Conservation (phyloP, 148 eudicot genomes). For the Chenopodium formosanum region DNA sequence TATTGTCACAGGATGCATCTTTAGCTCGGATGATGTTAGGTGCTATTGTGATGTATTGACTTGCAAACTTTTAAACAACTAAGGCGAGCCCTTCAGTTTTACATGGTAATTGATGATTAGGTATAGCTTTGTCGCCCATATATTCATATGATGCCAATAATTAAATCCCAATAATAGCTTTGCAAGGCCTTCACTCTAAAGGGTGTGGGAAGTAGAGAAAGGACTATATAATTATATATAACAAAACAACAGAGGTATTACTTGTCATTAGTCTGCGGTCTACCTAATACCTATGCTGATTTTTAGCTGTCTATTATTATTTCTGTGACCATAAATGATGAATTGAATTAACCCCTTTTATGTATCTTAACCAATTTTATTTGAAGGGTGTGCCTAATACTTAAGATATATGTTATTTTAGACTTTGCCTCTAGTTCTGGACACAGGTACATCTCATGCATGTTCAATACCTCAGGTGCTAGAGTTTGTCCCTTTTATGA, state of each 20-base stretch:
- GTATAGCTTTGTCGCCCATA: neutral
- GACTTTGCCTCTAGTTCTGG: neutral
- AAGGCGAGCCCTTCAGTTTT: no score
- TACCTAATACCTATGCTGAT: slow-evolving; percentile 3
- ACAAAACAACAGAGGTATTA: neutral
- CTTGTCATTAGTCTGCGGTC: neutral
- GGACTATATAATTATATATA: neutral
- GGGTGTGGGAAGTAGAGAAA: neutral
- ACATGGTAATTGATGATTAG: neutral
- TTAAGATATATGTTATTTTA: neutral
- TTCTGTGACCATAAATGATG: neutral
- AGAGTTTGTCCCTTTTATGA: neutral
- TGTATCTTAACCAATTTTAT: neutral
- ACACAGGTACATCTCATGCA: neutral
- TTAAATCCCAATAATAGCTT: neutral
- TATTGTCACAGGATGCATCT: no score
- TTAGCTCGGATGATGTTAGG: no score
- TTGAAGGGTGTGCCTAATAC: neutral
- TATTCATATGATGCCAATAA: neutral
- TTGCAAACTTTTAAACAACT: neutral
- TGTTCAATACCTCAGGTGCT: neutral
- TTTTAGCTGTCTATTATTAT: neutral
- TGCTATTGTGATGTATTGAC: neutral
- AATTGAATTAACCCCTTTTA: neutral
- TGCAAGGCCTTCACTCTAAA: neutral